Evolutionary conservation across 2,329 filamentous ascomycete species (phyloP), one percentile per base, ranked within the genome.

Genomic region (Penicillium concentricum): DNA sequence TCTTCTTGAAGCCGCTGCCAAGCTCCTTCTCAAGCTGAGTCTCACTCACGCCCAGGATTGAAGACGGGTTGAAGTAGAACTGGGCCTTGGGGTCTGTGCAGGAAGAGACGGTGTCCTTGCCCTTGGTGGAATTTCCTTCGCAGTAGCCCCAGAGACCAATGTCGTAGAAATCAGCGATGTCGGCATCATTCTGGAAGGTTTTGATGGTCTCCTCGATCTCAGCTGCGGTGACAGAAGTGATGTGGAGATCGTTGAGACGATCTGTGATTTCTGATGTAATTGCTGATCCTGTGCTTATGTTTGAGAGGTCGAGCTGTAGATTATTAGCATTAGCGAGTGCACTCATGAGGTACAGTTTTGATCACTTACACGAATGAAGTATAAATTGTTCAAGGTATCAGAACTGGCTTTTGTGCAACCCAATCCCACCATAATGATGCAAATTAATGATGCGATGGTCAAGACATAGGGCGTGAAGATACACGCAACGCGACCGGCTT

Each of bases 71-170:
- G 74, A 87, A 84, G 67, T 89, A 91, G 86, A 90, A 99, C 76
- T 91, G 81, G 66, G 87, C 87, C 72, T 87, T 79, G 53, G 87
- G 82, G 65, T 86, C 80, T 51, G 86, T 87, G 84, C 93, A 97
- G 65, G 82, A 76, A 42, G 75, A 76, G 63, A 82, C 74, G 16
- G 75, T 73, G 63, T 79, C 81, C 47, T 71, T 79, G 61, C 82
- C 79, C 66, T 80, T 79, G 63, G 82, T 82, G 63, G 80, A 74
- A 49, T 81, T 76, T 51, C 83, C 85, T 56, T 80, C 79, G 83
- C 94, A 97, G 83, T 92, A 96, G 72, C 89, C 89, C 89, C 91
- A 96, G 37, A 97, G 82, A 70, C 84, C 85, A 70, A 97, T 81
- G 59, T 89, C 84, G 83, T 97, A 97, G 69, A 86, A 81, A 71